Evolutionary conservation across 2,329 filamentous ascomycete genomes (phyloP), one percentile per base, ranked within the genome.

Genomic region (Leptoxyphium fumago): DNA sequence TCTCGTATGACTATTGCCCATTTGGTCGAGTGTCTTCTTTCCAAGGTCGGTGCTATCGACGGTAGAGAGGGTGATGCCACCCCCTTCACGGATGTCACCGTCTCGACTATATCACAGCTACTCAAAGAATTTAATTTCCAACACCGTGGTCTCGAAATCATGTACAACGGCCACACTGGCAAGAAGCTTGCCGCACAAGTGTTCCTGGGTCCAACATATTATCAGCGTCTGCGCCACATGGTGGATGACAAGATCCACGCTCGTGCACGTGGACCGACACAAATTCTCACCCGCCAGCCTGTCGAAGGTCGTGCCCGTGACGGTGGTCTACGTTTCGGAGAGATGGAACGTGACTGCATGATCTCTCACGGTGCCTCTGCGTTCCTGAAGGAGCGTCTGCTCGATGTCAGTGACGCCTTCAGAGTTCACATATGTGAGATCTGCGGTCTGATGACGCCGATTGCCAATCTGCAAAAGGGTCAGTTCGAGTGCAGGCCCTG

Each of bases 271-370:
- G 91, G 93, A 30, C 91, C 91, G 1, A 84, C 94, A 17, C 91
- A 98, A 67, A 98, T 98, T 59, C 77, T 98, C 69, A 98, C 91
- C 2, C 76, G 93, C 46, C 91, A 98, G 65, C 91, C 91, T 14
- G 91, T 98, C 11, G 91, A 98, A 68, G 91, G 91, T 82, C 84
- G 93, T 77, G 91, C 91, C 2, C 75, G 93, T 66, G 93, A 98
- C 62, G 91, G 91, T 75, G 91, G 91, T 72, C 75, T 98, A 39
- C 89, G 93, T 62, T 98, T 98, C 78, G 91, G 91, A 80, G 91
- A 98, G 73, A 98, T 98, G 91, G 93, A 98, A 68, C 89, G 93
- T 70, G 93, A 98, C 77, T 98, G 91, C 64, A 98, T 98, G 91
- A 98, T 98, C 71, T 87, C 93, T n/a, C 93, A 98, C 63, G 91